These are phyloP conservation scores for Serendipita indica DNA, from an alignment of 768 basidiomycete species.

Conservation along the genomic window DNA sequence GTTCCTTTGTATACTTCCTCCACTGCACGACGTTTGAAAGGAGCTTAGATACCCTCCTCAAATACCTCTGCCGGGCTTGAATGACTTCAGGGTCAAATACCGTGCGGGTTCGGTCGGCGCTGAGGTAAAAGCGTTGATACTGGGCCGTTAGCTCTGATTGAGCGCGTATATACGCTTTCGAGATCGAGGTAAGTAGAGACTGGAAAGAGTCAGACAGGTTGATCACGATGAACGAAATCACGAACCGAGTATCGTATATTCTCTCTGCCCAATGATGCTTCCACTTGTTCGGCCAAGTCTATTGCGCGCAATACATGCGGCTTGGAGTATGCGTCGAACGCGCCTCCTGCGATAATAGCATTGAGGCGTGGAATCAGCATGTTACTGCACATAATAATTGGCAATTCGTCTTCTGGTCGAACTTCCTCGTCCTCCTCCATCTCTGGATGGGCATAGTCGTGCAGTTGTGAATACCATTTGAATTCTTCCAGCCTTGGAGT, in stretches of 20 bases:
- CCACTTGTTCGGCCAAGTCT: slow-evolving; percentile 68
- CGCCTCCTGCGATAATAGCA: slow-evolving; percentile 64
- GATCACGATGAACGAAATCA: slow-evolving; percentile 2
- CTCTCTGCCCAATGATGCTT: slow-evolving; percentile 51
- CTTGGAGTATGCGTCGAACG: slow-evolving; percentile 66
- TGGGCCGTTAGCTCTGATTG: no score
- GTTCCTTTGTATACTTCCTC: slow-evolving; percentile 56
- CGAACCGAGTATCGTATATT: slow-evolving; percentile 28
- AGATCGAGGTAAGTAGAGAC: neutral
- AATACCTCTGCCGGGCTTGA: slow-evolving; percentile 53
- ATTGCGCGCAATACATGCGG: slow-evolving; percentile 44
- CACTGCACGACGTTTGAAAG: slow-evolving; percentile 58
- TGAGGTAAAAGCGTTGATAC: no score
- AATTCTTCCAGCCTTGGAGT: slow-evolving; percentile 56
- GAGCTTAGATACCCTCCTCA: slow-evolving; percentile 54
- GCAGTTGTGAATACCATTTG: slow-evolving; percentile 65
- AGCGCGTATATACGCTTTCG: neutral
- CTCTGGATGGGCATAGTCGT: slow-evolving; percentile 54
- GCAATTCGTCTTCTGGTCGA: slow-evolving; percentile 75
- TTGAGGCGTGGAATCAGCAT: slow-evolving; percentile 61
- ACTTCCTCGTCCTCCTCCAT: slow-evolving; percentile 34
- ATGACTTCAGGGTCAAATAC: slow-evolving; percentile 69
- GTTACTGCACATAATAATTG: slow-evolving; percentile 77
- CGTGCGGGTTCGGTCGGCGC: no score
- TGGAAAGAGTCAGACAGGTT: neutral